These are phyloP conservation scores for Hevea brasiliensis DNA, from an alignment of 345 rosid species.

Conservation along the genomic window DNA sequence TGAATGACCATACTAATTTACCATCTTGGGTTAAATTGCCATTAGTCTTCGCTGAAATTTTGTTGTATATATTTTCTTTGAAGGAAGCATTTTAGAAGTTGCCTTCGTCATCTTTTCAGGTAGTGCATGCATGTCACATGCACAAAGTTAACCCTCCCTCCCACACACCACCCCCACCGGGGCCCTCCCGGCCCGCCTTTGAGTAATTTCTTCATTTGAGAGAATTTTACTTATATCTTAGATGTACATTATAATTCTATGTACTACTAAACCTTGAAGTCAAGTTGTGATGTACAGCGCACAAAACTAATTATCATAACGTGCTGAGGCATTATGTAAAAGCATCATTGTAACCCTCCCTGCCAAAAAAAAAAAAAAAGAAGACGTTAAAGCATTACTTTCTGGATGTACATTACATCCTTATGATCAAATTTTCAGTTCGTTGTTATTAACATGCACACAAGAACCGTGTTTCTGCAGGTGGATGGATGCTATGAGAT, in stretches of 20 bases:
- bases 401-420: slow-evolving; percentile 28
- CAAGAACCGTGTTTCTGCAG: background rate
- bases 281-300: background rate
- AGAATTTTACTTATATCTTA: slow-evolving; percentile 10
- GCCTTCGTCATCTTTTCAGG: slow-evolving; percentile 3
- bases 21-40: slow-evolving; percentile 19
- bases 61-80: slow-evolving; percentile 41
- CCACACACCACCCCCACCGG: too few relatives aligned
- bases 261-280: background rate
- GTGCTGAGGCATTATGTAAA: slow-evolving; percentile 1
- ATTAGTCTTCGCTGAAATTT: slow-evolving; percentile 24
- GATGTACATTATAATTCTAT: background rate
- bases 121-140: slow-evolving; percentile 16
- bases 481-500: background rate
- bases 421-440: slow-evolving; percentile 20
- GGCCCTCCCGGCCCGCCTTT: too few relatives aligned
- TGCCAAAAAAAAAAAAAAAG: background rate
- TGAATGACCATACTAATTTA: slow-evolving; percentile 40
- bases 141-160: too few relatives aligned
- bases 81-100: slow-evolving; percentile 24
- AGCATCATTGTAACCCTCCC: too few relatives aligned
- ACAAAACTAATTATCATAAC: slow-evolving; percentile 13
- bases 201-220: slow-evolving; percentile 8
- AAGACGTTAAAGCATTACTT: background rate
- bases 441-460: slow-evolving; percentile 3